phyloP scores from a whole-genome alignment of 192 early-diverging fungal genomes.

The Rhizophagus prolifer region DNA sequence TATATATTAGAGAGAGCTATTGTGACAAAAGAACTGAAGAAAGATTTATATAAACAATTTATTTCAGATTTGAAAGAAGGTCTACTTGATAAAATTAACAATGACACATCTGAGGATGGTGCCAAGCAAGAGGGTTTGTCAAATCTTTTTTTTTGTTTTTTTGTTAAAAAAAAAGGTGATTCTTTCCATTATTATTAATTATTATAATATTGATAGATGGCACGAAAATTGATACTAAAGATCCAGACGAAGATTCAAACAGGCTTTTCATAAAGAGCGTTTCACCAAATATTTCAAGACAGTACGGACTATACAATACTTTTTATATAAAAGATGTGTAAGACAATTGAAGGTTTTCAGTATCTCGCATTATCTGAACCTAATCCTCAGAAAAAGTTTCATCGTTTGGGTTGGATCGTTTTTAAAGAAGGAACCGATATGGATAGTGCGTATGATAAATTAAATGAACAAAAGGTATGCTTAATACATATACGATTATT shows the following conservation, averaged over 20 bases:
- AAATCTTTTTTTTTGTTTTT: background rate
- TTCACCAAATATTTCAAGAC: slow-evolving; percentile 64
- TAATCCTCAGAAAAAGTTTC: slow-evolving; percentile 75
- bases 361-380: slow-evolving; percentile 87
- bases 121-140: slow-evolving; percentile 30
- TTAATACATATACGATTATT: background rate
- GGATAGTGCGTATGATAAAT: slow-evolving; percentile 59
- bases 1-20: slow-evolving; percentile 52
- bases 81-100: slow-evolving; percentile 57
- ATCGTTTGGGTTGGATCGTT: slow-evolving; percentile 90
- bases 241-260: slow-evolving; percentile 40
- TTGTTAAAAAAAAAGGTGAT: background rate
- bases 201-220: slow-evolving; percentile 19
- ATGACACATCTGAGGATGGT: slow-evolving; percentile 40
- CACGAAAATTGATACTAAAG: slow-evolving; percentile 3
- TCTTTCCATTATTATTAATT: background rate
- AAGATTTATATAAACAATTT: slow-evolving; percentile 58
- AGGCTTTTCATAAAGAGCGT: slow-evolving; percentile 83
- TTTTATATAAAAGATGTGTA: slow-evolving; percentile 19
- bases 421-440: slow-evolving; percentile 87
- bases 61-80: slow-evolving; percentile 65
- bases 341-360: slow-evolving; percentile 75
- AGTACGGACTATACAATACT: background rate
- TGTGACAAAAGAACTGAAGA: slow-evolving; percentile 56
- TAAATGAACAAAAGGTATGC: slow-evolving; percentile 54